Conservation (phyloP, 116 monocot genomes). For the Posidonia oceanica region DNA sequence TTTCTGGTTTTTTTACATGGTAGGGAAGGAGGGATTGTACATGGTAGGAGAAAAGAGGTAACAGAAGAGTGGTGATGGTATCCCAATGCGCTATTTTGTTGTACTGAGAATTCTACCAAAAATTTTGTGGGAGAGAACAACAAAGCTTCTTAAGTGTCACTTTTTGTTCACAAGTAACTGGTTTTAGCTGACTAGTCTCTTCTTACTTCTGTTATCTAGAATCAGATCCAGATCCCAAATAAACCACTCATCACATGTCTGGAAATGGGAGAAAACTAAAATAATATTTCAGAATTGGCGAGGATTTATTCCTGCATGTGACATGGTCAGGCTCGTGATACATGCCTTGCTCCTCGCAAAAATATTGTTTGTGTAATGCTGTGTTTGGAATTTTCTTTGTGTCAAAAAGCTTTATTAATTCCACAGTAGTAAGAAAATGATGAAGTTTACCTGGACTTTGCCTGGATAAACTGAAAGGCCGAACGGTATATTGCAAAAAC, state of each 20-base stretch:
- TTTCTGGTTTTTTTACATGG: neutral
- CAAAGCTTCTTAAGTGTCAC: neutral
- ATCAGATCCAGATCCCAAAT: neutral
- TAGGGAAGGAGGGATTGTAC: neutral
- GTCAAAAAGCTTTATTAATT: neutral
- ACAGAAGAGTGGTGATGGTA: neutral
- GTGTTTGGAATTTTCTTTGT: neutral
- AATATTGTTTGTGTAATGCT: neutral
- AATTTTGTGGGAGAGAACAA: constrained; percentile 7
- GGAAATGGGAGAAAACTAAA: neutral
- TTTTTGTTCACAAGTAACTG: neutral
- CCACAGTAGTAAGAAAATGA: too few relatives aligned
- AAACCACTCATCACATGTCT: neutral
- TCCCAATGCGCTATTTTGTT: neutral
- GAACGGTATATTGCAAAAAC: too few relatives aligned
- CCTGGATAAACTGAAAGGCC: too few relatives aligned
- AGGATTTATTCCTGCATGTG: too few relatives aligned
- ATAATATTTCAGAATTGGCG: too few relatives aligned
- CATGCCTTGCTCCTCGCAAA: neutral
- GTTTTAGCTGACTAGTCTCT: neutral
- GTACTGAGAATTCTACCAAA: neutral
- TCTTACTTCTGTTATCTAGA: neutral
- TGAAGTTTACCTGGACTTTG: too few relatives aligned
- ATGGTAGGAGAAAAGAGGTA: neutral
- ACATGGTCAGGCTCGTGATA: neutral